These are phyloP conservation scores for Phaeophleospora eucalypticola DNA, from an alignment of 2,329 filamentous ascomycete genomes.

Conservation along the genomic window DNA sequence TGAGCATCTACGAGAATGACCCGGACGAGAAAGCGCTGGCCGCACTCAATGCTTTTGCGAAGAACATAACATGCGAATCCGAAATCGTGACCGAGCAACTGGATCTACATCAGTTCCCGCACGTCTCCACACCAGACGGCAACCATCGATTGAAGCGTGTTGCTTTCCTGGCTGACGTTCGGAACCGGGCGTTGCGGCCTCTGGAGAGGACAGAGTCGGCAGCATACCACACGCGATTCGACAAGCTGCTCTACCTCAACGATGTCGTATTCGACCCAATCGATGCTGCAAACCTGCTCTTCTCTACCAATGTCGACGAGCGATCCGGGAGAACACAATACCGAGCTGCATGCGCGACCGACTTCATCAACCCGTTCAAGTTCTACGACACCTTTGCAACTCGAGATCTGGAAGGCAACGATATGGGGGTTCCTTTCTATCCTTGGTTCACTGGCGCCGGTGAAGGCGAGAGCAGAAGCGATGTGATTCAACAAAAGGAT, in stretches of 20 bases:
- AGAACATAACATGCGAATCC: conserved; percentile 43
- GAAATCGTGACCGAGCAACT: conserved; percentile 59
- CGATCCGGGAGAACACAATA: conserved; percentile 52
- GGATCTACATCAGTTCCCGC: conserved; percentile 53
- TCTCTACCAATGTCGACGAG: conserved; percentile 55
- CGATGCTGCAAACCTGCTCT: conserved; percentile 59
- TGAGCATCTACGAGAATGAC: conserved; percentile 72
- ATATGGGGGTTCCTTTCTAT: conserved; percentile 61
- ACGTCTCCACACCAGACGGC: conserved; percentile 60
- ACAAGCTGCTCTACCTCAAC: conserved; percentile 60
- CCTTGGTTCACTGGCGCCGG: conserved; percentile 61
- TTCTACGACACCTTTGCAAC: conserved; percentile 74
- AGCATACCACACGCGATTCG: conserved; percentile 42
- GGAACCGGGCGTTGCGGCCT: conserved; percentile 65
- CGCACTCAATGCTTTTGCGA: conserved; percentile 53
- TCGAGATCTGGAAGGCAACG: conserved; percentile 61
- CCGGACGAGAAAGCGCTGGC: conserved; percentile 54
- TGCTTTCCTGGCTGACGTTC: conserved; percentile 66
- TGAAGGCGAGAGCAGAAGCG: conserved; percentile 51
- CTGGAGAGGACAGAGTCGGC: conserved; percentile 51
- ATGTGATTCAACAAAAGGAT: conserved; percentile 58
- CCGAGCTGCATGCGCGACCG: conserved; percentile 65
- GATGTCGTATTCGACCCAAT: conserved; percentile 62
- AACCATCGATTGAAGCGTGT: conserved; percentile 66
- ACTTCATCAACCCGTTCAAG: conserved; percentile 63